Percentiles rank a stretch among this genome's conserved stretches.
phyloP scores from a whole-genome alignment of 2,329 filamentous ascomycete genomes.

The Trichoderma gracile region DNA sequence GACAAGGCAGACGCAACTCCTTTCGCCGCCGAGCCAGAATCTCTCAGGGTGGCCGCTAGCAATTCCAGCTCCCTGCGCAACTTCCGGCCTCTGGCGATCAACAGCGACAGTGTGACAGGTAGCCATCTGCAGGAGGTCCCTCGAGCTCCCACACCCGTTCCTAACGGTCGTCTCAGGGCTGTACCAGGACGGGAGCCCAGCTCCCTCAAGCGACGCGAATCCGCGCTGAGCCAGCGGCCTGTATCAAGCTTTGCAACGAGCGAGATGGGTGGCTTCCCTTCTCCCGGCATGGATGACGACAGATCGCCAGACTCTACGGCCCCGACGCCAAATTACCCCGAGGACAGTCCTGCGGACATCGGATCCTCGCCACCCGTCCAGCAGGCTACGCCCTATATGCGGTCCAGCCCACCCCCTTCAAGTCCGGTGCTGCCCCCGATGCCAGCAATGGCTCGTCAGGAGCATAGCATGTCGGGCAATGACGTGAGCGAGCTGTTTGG shows the following conservation, averaged over 20 bases:
- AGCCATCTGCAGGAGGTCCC: slow-evolving; percentile 70
- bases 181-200: slow-evolving; percentile 36
- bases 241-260: slow-evolving; percentile 49
- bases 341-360: slow-evolving; percentile 75
- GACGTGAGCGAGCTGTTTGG: slow-evolving; percentile 69
- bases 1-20: slow-evolving; percentile 70
- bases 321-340: slow-evolving; percentile 55
- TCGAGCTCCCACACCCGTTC: slow-evolving; percentile 75
- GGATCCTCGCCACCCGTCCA: slow-evolving; percentile 88
- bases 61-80: slow-evolving; percentile 84
- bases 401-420: slow-evolving; percentile 67
- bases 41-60: slow-evolving; percentile 84
- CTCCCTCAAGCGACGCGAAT: slow-evolving; percentile 55
- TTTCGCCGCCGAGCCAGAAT: slow-evolving; percentile 74
- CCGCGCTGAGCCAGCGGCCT: slow-evolving; percentile 55
- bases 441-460: slow-evolving; percentile 52
- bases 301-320: slow-evolving; percentile 57
- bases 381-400: slow-evolving; percentile 56
- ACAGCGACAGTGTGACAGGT: slow-evolving; percentile 44
- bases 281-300: slow-evolving; percentile 50
- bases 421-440: slow-evolving; percentile 74
- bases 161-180: slow-evolving; percentile 45
- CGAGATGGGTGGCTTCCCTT: slow-evolving; percentile 43
- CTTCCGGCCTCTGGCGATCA: slow-evolving; percentile 70
- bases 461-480: slow-evolving; percentile 87